Evolutionary conservation across 2,329 filamentous ascomycete species (phyloP), one percentile per base, ranked within the genome.

Genomic region (Celoporthe dispersa): DNA sequence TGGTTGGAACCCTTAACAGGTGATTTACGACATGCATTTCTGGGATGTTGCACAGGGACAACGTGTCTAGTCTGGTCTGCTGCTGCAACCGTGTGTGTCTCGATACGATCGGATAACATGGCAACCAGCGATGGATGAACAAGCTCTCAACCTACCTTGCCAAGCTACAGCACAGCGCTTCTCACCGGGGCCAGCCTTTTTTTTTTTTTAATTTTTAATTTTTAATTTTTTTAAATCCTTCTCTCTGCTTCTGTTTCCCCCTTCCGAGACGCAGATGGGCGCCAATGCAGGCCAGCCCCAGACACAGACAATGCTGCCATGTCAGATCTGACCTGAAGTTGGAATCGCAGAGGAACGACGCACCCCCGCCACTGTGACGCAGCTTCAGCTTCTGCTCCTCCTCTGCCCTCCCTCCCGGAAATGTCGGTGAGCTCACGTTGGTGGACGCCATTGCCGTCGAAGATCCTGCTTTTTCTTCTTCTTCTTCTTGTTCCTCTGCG

Each of bases 351-450:
- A n/a, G 44, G 44, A n/a, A 31, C 51, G 11, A 33, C 63, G 48
- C 35, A 48, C 37, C 53, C 62, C 57, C 68, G 57, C 44, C 53
- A 67, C 68, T 70, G 68, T 69, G 68, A 67, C 60, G 60, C 59
- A 37, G 59, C 60, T 41, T 37, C 37, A 63, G 39, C 19, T 41
- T 37, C 3, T 39, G 16, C 16, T 48, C 44, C 44, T n/a, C 2
- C 33, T 39, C 63, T 53, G 44, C 63, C 31, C 33, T 37, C 19
- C 41, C 19, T 4, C 6, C 48, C 33, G 31, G 48, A 65, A 65
- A 65, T 65, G 63, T 65, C 63, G 63, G 63, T 65, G 63, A 65
- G 63, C 63, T 35, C 62, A 64, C 31, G 28, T 11, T 6, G n/a
- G n/a, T 31, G 14, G 19, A 51, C 60, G 39, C 35, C 60, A 63